A percentile compares a stretch with the other conserved stretches of the same genome.
Conservation (phyloP, 768 basidiomycete genomes). For the Trametopsis cervina region DNA sequence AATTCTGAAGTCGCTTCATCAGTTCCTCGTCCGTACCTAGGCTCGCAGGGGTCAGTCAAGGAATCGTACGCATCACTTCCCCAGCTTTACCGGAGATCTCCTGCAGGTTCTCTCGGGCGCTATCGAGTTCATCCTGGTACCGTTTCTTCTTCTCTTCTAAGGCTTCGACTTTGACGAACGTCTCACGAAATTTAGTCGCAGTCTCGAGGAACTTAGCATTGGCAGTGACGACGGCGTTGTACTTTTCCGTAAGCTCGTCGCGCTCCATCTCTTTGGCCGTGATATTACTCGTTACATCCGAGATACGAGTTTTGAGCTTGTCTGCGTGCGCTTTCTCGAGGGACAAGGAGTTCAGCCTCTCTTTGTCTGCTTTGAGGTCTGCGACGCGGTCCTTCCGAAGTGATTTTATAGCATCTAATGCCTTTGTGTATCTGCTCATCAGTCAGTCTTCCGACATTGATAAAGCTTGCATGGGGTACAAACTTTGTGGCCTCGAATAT, state of each 20-base stretch:
- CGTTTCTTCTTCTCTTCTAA: conserved; percentile 56
- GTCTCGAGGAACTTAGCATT: conserved; percentile 78
- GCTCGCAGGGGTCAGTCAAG: neutral
- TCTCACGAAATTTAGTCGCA: conserved; percentile 79
- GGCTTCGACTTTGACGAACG: conserved; percentile 63
- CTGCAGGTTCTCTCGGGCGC: conserved; percentile 55
- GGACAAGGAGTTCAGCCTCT: conserved; percentile 68
- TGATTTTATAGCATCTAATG: conserved; percentile 84
- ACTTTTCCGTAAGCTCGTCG: conserved; percentile 60
- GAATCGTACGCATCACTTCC: neutral
- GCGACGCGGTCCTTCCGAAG: conserved; percentile 86
- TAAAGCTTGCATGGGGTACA: conserved; percentile 8
- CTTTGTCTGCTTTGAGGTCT: conserved; percentile 91
- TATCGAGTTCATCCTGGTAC: conserved; percentile 52
- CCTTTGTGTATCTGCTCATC: conserved; percentile 81
- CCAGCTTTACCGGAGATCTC: conserved; percentile 28
- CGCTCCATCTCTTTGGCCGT: conserved; percentile 66
- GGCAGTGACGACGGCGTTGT: conserved; percentile 57
- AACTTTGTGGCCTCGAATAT: conserved; percentile 98
- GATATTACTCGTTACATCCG: conserved; percentile 54
- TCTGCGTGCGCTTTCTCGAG: conserved; percentile 84
- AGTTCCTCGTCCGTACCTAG: conserved; percentile 74
- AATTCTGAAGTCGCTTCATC: conserved; percentile 45
- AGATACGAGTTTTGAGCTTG: conserved; percentile 63
- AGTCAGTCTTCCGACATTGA: neutral